Evolutionary conservation across 2,329 filamentous ascomycete species (phyloP).

Genomic region (Pseudohalonectria lignicola): DNA sequence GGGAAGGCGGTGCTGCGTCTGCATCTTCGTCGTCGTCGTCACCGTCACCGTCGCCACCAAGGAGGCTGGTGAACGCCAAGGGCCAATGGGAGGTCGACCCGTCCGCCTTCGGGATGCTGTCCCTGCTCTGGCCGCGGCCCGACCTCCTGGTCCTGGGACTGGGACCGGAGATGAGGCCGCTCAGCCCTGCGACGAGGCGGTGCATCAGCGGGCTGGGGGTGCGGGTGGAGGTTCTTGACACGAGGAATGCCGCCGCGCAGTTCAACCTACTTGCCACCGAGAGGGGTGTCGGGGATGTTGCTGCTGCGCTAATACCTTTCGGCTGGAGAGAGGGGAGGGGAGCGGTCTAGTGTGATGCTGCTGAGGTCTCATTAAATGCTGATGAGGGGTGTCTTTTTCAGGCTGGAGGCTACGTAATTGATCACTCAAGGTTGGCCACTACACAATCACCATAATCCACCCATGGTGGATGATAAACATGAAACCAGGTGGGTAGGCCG

Average conservation of each 20-base stretch:
- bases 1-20: constrained; percentile 28
- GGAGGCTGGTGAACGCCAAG: constrained; percentile 56
- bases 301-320: constrained; percentile 76
- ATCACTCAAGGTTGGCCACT: too few relatives aligned
- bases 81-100: constrained; percentile 70
- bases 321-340: constrained; percentile 69
- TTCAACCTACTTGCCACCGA: constrained; percentile 96
- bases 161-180: constrained; percentile 61
- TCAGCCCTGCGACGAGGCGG: constrained; percentile 63
- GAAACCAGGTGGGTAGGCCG: too few relatives aligned
- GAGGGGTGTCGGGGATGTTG: constrained; percentile 72
- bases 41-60: too few relatives aligned
- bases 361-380: too few relatives aligned
- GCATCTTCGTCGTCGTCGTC: constrained; percentile 4
- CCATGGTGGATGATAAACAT: too few relatives aligned
- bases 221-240: constrained; percentile 80
- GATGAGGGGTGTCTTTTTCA: too few relatives aligned
- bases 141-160: constrained; percentile 87
- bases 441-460: too few relatives aligned
- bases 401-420: too few relatives aligned
- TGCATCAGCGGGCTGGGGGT: constrained; percentile 71
- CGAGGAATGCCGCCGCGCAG: constrained; percentile 84
- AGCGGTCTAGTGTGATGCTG: too few relatives aligned
- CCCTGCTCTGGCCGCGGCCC: constrained; percentile 76
- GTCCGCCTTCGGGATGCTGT: constrained; percentile 64